These are phyloP conservation scores for Paraphaeosphaeria sporulosa DNA, from an alignment of 2,329 filamentous ascomycete species.

Conservation along the genomic window DNA sequence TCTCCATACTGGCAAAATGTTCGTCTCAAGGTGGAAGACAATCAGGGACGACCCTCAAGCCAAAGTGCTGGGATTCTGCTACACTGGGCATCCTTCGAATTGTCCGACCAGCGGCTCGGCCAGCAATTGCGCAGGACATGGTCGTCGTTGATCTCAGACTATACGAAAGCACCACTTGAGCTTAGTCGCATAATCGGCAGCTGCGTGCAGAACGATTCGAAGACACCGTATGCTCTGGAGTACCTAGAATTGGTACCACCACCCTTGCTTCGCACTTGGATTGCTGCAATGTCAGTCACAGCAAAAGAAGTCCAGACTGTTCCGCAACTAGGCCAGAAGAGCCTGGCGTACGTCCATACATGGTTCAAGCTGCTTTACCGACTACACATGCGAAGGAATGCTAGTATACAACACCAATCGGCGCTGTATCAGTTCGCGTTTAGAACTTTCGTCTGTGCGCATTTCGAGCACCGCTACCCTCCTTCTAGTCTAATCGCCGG, in stretches of 20 bases:
- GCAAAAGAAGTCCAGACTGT: conserved; percentile 3
- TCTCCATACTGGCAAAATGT: conserved; percentile 1
- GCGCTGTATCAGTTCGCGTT: conserved; percentile 16
- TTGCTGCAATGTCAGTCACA: conserved; percentile 18
- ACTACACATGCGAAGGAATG: conserved; percentile 20
- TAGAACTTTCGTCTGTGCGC: not conserved
- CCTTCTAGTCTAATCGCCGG: conserved; percentile 6
- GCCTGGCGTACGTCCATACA: conserved; percentile 13
- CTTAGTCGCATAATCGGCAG: not conserved
- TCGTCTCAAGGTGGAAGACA: not conserved
- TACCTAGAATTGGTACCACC: conserved; percentile 1
- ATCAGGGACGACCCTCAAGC: not conserved
- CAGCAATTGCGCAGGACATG: conserved; percentile 16
- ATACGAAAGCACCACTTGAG: not conserved
- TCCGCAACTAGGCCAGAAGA: not conserved
- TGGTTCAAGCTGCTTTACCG: conserved; percentile 32
- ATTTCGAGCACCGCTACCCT: conserved; percentile 4
- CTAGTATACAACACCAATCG: not conserved
- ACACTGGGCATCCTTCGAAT: conserved; percentile 17
- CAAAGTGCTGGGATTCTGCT: not conserved
- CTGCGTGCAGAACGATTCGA: conserved; percentile 2
- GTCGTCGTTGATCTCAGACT: not conserved
- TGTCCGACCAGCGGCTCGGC: conserved; percentile 12
- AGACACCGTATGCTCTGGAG: not conserved
- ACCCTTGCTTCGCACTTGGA: not conserved